Conservation (phyloP, 345 rosid genomes). For the Balakata baccata region DNA sequence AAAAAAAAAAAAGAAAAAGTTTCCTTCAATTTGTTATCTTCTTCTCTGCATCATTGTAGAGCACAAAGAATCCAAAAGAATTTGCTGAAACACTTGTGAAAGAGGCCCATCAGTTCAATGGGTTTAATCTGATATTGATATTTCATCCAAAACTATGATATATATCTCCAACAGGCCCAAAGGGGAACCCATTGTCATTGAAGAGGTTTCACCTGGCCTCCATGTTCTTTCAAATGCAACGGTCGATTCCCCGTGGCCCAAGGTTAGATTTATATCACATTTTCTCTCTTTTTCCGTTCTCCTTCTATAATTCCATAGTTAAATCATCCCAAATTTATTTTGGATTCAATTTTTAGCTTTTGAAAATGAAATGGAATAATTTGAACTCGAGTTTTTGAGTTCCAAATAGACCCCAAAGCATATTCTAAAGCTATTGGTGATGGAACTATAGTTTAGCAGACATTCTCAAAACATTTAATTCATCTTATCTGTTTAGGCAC, state of each 20-base stretch:
- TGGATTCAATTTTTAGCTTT: too few species aligned
- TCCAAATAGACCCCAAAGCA: too few species aligned
- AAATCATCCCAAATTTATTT: too few species aligned
- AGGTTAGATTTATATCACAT: slow-evolving; percentile 25
- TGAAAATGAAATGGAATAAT: too few species aligned
- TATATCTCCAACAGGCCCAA: slow-evolving; percentile 51
- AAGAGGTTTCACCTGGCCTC: slow-evolving; percentile 59
- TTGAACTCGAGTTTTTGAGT: too few species aligned
- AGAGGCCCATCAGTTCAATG: slow-evolving; percentile 54
- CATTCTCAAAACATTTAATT: too few species aligned
- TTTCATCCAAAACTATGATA: slow-evolving; percentile 51
- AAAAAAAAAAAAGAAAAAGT: too few species aligned
- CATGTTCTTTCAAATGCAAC: slow-evolving; percentile 62
- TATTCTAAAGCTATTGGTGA: too few species aligned
- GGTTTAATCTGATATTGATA: slow-evolving; percentile 56
- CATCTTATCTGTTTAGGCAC: slow-evolving; percentile 29
- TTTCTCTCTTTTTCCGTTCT: too few species aligned
- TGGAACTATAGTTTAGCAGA: too few species aligned
- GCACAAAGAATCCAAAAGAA: slow-evolving; percentile 47
- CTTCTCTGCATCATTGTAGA: slow-evolving; percentile 28
- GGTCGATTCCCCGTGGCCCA: slow-evolving; percentile 58
- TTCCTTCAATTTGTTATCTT: too few species aligned
- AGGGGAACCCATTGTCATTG: slow-evolving; percentile 36
- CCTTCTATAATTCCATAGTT: too few species aligned
- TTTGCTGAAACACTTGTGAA: slow-evolving; percentile 50